Evolutionary conservation across 169 alveolate genomes (phyloP).

Genomic region (Perkinsus olseni): DNA sequence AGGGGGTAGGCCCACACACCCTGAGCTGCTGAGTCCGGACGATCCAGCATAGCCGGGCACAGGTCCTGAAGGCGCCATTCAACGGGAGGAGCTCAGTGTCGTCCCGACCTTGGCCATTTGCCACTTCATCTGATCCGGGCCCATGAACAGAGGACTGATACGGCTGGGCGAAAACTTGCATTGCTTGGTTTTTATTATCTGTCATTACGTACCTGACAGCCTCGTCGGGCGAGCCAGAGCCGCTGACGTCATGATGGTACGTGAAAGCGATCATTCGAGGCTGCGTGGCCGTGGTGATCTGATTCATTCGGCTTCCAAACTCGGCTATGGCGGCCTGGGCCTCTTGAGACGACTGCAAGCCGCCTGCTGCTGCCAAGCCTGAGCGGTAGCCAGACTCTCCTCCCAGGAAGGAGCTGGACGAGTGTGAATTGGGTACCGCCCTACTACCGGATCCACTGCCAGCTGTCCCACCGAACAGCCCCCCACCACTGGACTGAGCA

Average conservation of each 20-base stretch:
- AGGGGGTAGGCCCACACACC: not conserved
- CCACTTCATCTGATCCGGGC: not conserved
- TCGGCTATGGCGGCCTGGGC: not conserved
- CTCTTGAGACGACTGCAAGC: not conserved
- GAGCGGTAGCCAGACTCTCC: not conserved
- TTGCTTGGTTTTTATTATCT: not conserved
- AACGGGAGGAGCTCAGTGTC: too few species aligned
- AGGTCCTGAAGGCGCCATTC: not conserved
- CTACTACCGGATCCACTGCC: not conserved
- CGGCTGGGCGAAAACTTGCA: constrained; percentile 1
- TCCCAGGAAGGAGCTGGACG: too few species aligned
- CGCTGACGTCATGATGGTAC: not conserved
- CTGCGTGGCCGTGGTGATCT: not conserved
- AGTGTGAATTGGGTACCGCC: too few species aligned
- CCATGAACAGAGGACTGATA: not conserved
- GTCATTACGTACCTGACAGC: not conserved
- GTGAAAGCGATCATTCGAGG: not conserved
- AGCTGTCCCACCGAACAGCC: not conserved
- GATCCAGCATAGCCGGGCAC: not conserved
- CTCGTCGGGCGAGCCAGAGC: not conserved
- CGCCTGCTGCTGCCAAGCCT: not conserved
- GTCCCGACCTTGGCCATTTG: not conserved
- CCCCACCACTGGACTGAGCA: not conserved
- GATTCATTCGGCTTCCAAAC: not conserved
- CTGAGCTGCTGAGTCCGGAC: not conserved